Percentiles rank a stretch among this genome's conserved stretches.
Evolutionary conservation across 306 rosid species (phyloP).

Genomic region (Hylodesmum podocarpum): DNA sequence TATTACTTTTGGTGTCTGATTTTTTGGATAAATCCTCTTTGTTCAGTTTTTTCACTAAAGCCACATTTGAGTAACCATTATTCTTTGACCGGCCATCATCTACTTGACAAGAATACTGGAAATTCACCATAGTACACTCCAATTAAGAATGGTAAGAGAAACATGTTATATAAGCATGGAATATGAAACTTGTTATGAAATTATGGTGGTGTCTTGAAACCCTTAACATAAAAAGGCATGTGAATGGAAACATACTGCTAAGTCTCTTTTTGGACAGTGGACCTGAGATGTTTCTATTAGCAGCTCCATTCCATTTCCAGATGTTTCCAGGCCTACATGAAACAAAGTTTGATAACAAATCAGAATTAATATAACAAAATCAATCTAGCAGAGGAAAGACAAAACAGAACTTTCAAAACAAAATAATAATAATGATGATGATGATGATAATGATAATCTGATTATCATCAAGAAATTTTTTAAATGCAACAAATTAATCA

Average conservation of each 20-base stretch:
- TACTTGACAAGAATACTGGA: constrained; percentile 45
- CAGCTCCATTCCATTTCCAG: constrained; percentile 62
- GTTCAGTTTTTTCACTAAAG: constrained; percentile 68
- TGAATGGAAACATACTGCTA: constrained; percentile 45
- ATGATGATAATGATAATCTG: not conserved
- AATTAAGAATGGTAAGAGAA: constrained; percentile 10
- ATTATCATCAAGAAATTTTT: not conserved
- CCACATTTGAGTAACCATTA: constrained; percentile 44
- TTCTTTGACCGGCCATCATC: constrained; percentile 46
- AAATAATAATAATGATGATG: not conserved
- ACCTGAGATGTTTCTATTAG: constrained; percentile 52
- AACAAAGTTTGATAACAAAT: constrained; percentile 14
- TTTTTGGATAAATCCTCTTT: constrained; percentile 57
- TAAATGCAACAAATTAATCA: not conserved
- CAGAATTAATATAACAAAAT: not conserved
- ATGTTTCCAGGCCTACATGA: constrained; percentile 59
- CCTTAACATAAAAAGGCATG: constrained; percentile 23
- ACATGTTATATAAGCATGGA: not conserved
- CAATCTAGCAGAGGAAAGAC: not conserved
- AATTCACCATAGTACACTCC: constrained; percentile 24
- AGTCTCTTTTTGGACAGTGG: constrained; percentile 38
- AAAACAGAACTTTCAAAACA: not conserved
- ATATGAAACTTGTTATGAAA: not conserved
- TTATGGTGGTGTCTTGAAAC: not conserved
- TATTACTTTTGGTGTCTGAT: constrained; percentile 44